Conservation (phyloP, 2,329 filamentous ascomycete species). For the Coleophoma cylindrospora region DNA sequence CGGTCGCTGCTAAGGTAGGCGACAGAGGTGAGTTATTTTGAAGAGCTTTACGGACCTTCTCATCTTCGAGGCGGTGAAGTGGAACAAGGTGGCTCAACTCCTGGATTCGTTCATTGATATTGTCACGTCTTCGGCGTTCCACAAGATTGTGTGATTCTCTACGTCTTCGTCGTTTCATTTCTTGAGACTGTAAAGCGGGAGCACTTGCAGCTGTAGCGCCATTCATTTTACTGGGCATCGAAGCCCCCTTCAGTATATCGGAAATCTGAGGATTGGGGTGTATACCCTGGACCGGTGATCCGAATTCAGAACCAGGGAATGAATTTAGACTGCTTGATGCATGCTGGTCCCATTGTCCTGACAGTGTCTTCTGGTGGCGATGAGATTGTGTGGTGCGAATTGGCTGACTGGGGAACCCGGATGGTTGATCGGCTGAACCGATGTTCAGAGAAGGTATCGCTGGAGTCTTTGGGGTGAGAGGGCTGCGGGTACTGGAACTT, state of each 20-base stretch:
- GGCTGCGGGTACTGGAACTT: conserved; percentile 68
- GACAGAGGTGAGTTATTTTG: conserved; percentile 88
- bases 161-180: conserved; percentile 86
- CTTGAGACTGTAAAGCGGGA: conserved; percentile 64
- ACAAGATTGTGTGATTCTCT: conserved; percentile 96
- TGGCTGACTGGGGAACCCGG: conserved; percentile 70
- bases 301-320: conserved; percentile 83
- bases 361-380: conserved; percentile 74
- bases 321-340: conserved; percentile 80
- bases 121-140: conserved; percentile 89
- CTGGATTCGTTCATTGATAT: conserved; percentile 98
- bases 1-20: conserved; percentile 62
- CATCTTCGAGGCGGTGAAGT: conserved; percentile 87
- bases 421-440: conserved; percentile 58
- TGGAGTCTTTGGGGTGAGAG: conserved; percentile 83
- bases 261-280: conserved; percentile 70
- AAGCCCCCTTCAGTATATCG: conserved; percentile 85
- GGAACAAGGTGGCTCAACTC: conserved; percentile 93
- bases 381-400: conserved; percentile 63
- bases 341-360: conserved; percentile 81
- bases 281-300: conserved; percentile 70
- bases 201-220: conserved; percentile 16
- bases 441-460: conserved; percentile 67
- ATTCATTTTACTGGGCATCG: conserved; percentile 81
- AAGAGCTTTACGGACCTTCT: conserved; percentile 93